Evolutionary conservation across 371 early-diverging fungal species (phyloP).

Genomic region (Apophysomyces ossiformis): DNA sequence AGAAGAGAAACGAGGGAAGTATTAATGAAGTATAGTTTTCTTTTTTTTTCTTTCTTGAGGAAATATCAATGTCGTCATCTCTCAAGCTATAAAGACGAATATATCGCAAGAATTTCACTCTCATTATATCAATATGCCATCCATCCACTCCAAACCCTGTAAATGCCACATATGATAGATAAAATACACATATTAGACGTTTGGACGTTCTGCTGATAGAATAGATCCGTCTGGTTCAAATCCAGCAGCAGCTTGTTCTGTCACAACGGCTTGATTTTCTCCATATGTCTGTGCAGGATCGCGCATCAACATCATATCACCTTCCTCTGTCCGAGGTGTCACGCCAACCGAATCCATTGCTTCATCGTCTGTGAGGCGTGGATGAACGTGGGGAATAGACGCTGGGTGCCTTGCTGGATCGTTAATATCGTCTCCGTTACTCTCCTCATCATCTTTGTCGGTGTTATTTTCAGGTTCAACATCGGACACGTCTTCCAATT

Average conservation of each 20-base stretch:
- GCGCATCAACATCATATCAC: conserved; percentile 3
- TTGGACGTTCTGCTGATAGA: background rate
- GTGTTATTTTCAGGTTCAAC: conserved; percentile 32
- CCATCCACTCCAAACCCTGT: no score
- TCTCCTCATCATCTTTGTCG: conserved; percentile 35
- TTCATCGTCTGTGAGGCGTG: conserved; percentile 37
- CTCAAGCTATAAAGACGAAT: no score
- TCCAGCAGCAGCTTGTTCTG: background rate
- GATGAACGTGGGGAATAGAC: conserved; percentile 47
- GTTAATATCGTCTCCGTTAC: conserved; percentile 35
- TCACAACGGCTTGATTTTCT: background rate
- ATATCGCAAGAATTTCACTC: no score
- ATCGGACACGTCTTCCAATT: conserved; percentile 51
- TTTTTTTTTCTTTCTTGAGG: no score
- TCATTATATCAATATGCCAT: no score
- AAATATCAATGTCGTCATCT: no score
- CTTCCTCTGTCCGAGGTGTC: conserved; percentile 1
- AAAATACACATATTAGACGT: background rate
- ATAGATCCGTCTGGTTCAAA: background rate
- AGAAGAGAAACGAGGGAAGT: no score
- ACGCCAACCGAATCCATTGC: conserved; percentile 1
- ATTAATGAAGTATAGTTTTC: no score
- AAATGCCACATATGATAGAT: no score
- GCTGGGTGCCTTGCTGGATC: conserved; percentile 52
- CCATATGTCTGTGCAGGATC: background rate